Base-by-base conservation (phyloP, 139 green algal species). In the Astrephomene gubernaculifera region DNA sequence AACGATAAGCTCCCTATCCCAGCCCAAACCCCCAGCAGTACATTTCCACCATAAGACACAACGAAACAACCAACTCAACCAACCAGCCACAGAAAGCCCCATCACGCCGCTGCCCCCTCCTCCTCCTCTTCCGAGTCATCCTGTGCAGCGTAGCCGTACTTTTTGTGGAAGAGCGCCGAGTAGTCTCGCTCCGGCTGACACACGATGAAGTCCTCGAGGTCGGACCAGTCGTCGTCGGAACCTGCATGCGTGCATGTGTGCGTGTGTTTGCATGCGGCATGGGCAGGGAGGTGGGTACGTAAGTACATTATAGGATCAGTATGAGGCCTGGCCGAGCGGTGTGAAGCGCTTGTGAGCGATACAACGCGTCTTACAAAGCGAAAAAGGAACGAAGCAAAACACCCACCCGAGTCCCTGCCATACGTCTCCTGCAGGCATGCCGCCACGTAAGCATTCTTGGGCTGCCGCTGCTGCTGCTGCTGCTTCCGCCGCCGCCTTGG, bases 201-300 rank as follows among this genome's bases (percentile, higher is more conserved):
- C 43, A 94, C 90, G 24, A 94, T 90, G 75, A 94, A 94, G 75
- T 93, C 90, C 79, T 92, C 90, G 70, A 93, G 83, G 79, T 92
- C 90, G 24, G 76, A 88, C 68, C 82, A 90, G 79, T 80, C 57
- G 35, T 84, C 83, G 61, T 84, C 78, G 7, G 78, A 67, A 22
- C 44, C 78, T 84, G 63, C 10, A 12, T n/a, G n/a, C n/a, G n/a
- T n/a, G n/a, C n/a, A n/a, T n/a, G n/a, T n/a, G n/a, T n/a, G n/a
- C n/a, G n/a, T n/a, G n/a, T n/a, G n/a, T n/a, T n/a, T n/a, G n/a
- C n/a, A n/a, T n/a, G n/a, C n/a, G n/a, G n/a, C n/a, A n/a, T n/a
- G n/a, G n/a, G n/a, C n/a, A n/a, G n/a, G n/a, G n/a, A n/a, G n/a
- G n/a, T n/a, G n/a, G n/a, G n/a, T n/a, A n/a, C n/a, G n/a, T n/a